phyloP scores from a whole-genome alignment of 352 stramenopile genomes.

The Globisporangium cederbergense region DNA sequence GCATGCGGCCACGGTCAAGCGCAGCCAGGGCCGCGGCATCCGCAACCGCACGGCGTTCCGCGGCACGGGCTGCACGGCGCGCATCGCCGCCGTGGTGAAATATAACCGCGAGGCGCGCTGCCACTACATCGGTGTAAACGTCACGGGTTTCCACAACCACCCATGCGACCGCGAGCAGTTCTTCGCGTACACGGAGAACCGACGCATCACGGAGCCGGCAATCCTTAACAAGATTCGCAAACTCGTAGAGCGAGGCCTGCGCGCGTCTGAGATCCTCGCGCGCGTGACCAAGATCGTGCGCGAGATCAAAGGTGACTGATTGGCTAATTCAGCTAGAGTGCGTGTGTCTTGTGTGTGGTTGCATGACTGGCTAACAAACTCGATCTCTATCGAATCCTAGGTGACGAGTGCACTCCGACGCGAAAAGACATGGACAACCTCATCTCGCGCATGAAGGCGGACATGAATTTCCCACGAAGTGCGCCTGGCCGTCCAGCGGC shows the following conservation, averaged over 20 bases:
- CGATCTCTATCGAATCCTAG: not conserved
- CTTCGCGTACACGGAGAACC: constrained; percentile 6
- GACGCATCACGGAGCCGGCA: constrained; percentile 4
- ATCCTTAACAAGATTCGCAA: not conserved
- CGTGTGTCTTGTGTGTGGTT: too few relatives aligned
- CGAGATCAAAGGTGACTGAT: constrained; percentile 1
- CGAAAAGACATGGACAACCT: constrained; percentile 1
- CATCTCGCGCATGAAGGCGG: not conserved
- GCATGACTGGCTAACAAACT: not conserved
- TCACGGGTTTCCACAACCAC: constrained; percentile 4
- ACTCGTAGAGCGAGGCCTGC: too few relatives aligned
- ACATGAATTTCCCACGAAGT: too few relatives aligned
- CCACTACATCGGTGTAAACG: constrained; percentile 3
- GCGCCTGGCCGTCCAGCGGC: too few relatives aligned
- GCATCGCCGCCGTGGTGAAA: not conserved
- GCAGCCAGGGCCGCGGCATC: not conserved
- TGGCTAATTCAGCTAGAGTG: too few relatives aligned
- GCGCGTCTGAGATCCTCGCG: too few relatives aligned
- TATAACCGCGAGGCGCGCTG: not conserved
- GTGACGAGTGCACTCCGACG: not conserved
- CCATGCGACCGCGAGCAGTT: constrained; percentile 2
- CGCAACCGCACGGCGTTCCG: not conserved
- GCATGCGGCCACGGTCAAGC: not conserved
- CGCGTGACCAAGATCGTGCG: not conserved
- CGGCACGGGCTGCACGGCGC: constrained; percentile 4